Percentiles rank a stretch among this genome's conserved stretches.
phyloP scores from a whole-genome alignment of 352 stramenopile species.

The Globisporangium okanoganense region DNA sequence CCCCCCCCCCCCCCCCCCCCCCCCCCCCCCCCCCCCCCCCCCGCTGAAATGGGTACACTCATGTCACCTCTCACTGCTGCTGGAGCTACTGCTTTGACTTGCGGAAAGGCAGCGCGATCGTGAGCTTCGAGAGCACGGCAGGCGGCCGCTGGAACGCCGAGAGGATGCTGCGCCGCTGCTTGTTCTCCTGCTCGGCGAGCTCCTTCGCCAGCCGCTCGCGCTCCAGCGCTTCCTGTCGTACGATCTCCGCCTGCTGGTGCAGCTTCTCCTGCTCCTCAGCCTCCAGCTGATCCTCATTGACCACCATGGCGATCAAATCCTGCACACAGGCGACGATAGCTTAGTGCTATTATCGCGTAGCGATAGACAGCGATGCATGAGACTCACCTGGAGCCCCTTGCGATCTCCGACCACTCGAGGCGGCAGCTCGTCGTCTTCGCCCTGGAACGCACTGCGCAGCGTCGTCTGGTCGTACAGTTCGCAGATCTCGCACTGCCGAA shows the following conservation, averaged over 20 bases:
- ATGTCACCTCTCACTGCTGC: background rate
- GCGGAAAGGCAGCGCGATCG: conserved; percentile 10
- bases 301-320: conserved; percentile 44
- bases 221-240: conserved; percentile 1
- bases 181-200: conserved; percentile 15
- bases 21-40: too few species aligned
- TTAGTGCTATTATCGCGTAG: background rate
- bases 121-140: conserved; percentile 9
- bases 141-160: conserved; percentile 19
- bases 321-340: conserved; percentile 3
- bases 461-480: conserved; percentile 57
- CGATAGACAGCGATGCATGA: background rate
- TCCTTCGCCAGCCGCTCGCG: conserved; percentile 15
- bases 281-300: conserved; percentile 44
- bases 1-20: too few species aligned
- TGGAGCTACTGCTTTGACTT: background rate
- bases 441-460: conserved; percentile 18
- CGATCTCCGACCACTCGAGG: conserved; percentile 39
- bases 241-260: conserved; percentile 13
- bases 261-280: conserved; percentile 34
- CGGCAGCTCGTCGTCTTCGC: conserved; percentile 16
- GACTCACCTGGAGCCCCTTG: conserved; percentile 44
- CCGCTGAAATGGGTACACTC: conserved; percentile 8
- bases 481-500: conserved; percentile 86
- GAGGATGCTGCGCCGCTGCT: conserved; percentile 16